These are phyloP conservation scores for Cornus florida DNA, from an alignment of 148 eudicot genomes.

Conservation along the genomic window DNA sequence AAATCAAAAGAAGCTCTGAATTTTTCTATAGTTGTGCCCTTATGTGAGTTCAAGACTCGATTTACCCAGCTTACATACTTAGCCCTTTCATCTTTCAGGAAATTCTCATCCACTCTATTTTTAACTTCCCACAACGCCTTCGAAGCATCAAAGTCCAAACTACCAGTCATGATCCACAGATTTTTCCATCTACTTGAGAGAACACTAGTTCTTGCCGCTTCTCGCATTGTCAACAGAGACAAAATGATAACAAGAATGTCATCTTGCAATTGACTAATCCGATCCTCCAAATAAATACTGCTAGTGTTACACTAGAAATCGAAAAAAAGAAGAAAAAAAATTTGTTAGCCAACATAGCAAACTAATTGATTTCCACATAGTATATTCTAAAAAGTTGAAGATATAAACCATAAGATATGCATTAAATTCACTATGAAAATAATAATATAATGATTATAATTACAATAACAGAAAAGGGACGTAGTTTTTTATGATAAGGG, in stretches of 20 bases:
- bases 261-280: background rate
- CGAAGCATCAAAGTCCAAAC: background rate
- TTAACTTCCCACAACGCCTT: background rate
- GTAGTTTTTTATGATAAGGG: too few relatives aligned
- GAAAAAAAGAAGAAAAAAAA: too few relatives aligned
- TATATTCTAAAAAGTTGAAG: too few relatives aligned
- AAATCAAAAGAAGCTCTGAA: background rate
- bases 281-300: background rate
- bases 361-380: too few relatives aligned
- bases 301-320: background rate
- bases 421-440: too few relatives aligned
- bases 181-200: background rate
- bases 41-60: background rate
- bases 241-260: background rate
- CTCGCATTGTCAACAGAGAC: background rate
- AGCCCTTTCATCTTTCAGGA: background rate
- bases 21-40: background rate
- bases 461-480: too few relatives aligned
- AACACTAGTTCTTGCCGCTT: background rate
- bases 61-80: background rate
- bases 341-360: too few relatives aligned
- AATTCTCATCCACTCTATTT: background rate
- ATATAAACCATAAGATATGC: too few relatives aligned
- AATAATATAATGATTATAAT: too few relatives aligned
- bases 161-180: too few relatives aligned